Conservation (phyloP, 345 rosid genomes). For the Excoecaria agallocha region DNA sequence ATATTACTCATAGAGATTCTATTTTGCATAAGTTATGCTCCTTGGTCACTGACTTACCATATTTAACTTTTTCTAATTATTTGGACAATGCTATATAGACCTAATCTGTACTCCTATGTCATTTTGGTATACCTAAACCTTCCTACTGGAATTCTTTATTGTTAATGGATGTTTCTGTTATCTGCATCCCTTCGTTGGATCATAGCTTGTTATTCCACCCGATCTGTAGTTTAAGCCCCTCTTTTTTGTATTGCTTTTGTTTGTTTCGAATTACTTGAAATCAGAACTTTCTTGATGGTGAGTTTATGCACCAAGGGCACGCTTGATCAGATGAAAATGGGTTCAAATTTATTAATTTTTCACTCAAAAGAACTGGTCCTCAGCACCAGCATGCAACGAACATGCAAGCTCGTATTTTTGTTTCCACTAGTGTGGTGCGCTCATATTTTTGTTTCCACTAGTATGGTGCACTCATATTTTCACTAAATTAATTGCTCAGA, state of each 20-base stretch:
- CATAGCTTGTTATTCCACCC: not conserved
- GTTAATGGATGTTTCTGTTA: not conserved
- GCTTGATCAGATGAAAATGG: not conserved
- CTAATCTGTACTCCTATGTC: not conserved
- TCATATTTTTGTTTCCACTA: no score
- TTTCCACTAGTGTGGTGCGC: not conserved
- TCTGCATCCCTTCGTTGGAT: not conserved
- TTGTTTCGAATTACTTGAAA: not conserved
- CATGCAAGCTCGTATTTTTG: not conserved
- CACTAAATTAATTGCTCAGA: not conserved
- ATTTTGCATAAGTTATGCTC: not conserved
- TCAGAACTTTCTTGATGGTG: not conserved
- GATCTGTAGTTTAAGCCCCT: not conserved
- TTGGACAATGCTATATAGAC: not conserved
- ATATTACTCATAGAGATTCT: not conserved
- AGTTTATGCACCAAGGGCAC: not conserved
- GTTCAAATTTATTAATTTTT: not conserved
- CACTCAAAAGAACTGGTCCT: not conserved
- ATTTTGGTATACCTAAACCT: not conserved
- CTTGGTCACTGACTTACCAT: not conserved
- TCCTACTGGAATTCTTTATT: not conserved
- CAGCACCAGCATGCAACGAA: not conserved
- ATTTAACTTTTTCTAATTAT: not conserved
- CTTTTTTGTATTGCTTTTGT: not conserved
- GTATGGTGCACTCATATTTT: constrained; percentile 6